phyloP scores from a whole-genome alignment of 2,329 filamentous ascomycete genomes.

The Alternaria novae-zelandiae region DNA sequence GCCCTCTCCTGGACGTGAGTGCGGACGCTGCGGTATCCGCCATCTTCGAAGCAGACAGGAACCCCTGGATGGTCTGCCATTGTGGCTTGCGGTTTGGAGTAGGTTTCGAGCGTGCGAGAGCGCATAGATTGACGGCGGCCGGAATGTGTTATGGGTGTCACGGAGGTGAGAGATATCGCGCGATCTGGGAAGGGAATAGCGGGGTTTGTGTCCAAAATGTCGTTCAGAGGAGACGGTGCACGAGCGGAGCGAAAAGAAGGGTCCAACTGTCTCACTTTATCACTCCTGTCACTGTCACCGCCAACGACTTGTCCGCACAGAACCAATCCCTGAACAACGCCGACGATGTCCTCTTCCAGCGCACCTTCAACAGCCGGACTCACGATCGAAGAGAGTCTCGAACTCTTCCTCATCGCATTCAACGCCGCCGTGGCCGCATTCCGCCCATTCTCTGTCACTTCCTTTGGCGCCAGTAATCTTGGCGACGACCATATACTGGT shows the following conservation, averaged over 20 bases:
- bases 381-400: background rate
- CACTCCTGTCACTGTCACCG: background rate
- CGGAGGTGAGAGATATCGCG: background rate
- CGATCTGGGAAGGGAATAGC: background rate
- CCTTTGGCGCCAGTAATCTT: background rate
- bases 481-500: background rate
- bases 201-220: background rate
- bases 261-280: background rate
- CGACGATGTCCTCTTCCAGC: background rate
- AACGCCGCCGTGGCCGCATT: background rate
- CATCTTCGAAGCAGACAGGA: background rate
- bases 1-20: background rate
- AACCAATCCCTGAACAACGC: too few species aligned
- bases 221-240: background rate
- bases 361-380: too few species aligned
- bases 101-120: background rate
- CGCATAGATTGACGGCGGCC: background rate
- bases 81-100: background rate
- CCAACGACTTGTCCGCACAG: background rate
- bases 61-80: background rate
- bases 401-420: background rate
- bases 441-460: background rate
- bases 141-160: background rate
- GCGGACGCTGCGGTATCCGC: background rate
- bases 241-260: background rate